Conservation (phyloP, 2,329 filamentous ascomycete genomes). For the Aureobasidium mangrovei region DNA sequence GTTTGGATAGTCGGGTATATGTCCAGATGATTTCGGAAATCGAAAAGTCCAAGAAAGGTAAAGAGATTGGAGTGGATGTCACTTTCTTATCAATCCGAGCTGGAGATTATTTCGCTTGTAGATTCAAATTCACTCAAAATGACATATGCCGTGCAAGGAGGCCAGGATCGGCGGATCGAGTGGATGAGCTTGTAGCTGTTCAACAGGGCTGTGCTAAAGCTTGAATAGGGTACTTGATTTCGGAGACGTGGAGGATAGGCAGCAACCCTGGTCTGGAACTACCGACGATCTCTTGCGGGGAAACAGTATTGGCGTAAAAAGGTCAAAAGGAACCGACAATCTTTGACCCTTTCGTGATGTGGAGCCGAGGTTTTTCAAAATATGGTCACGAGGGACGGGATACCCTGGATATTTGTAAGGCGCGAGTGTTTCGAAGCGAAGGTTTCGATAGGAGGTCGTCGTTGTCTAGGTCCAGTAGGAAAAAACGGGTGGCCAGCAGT, state of each 20-base stretch:
- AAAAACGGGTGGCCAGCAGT: not conserved
- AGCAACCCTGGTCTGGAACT: not conserved
- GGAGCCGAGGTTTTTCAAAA: not conserved
- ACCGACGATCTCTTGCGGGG: constrained; percentile 8
- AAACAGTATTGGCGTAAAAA: not conserved
- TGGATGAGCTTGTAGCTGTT: constrained; percentile 3
- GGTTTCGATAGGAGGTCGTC: not conserved
- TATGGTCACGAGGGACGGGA: not conserved
- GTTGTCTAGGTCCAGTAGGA: not conserved
- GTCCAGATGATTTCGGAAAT: not conserved
- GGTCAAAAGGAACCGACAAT: constrained; percentile 8
- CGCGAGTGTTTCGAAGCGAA: not conserved
- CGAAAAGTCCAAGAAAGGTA: not conserved
- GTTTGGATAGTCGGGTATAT: not conserved
- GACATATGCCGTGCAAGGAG: constrained; percentile 2
- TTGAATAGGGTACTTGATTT: not conserved
- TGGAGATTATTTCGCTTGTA: constrained; percentile 1
- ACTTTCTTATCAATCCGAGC: constrained; percentile 6
- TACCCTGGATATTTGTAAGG: not conserved
- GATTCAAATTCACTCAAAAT: not conserved
- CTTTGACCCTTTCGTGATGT: not conserved
- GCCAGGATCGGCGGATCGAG: not conserved
- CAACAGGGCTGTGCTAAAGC: constrained; percentile 5
- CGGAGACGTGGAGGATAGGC: not conserved
- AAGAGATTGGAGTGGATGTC: not conserved